Conservation (phyloP, 345 rosid genomes). For the Salix exigua region DNA sequence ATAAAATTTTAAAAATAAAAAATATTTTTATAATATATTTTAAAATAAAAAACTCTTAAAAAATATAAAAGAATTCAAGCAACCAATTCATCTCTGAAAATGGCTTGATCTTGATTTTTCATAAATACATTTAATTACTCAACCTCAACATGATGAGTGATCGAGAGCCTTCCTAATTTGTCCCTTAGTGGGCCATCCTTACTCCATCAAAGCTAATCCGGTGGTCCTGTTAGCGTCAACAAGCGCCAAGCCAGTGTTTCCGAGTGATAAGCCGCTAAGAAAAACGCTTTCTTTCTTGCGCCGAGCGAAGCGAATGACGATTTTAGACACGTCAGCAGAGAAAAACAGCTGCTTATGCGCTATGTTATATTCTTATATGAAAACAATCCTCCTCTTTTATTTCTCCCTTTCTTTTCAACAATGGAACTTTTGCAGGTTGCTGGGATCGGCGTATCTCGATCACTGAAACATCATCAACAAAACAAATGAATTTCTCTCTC, state of each 20-base stretch:
- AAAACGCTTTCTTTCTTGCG: slow-evolving; percentile 25
- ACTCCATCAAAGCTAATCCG: background rate
- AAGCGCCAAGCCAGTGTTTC: background rate
- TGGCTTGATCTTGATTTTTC: background rate
- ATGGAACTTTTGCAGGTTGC: slow-evolving; percentile 43
- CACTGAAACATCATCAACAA: slow-evolving; percentile 18
- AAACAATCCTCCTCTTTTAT: background rate
- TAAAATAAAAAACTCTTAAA: too few relatives aligned
- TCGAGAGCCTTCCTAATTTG: background rate
- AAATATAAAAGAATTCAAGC: background rate
- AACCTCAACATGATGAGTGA: background rate
- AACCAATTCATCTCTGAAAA: too few relatives aligned
- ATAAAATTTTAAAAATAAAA: too few relatives aligned
- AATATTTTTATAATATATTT: too few relatives aligned
- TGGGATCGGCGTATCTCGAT: slow-evolving; percentile 63
- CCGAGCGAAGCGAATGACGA: slow-evolving; percentile 34
- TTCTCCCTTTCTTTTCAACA: slow-evolving; percentile 13
- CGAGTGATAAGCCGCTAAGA: slow-evolving; percentile 19
- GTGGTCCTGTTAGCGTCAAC: slow-evolving; percentile 16
- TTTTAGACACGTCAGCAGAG: slow-evolving; percentile 32
- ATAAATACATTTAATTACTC: background rate
- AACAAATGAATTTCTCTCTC: slow-evolving; percentile 16
- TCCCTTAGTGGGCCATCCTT: background rate
- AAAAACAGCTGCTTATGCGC: slow-evolving; percentile 45
- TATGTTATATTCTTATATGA: slow-evolving; percentile 5